Base-by-base conservation (phyloP, 1,284 basidiomycete species). In the Apiotrichum laibachii region DNA sequence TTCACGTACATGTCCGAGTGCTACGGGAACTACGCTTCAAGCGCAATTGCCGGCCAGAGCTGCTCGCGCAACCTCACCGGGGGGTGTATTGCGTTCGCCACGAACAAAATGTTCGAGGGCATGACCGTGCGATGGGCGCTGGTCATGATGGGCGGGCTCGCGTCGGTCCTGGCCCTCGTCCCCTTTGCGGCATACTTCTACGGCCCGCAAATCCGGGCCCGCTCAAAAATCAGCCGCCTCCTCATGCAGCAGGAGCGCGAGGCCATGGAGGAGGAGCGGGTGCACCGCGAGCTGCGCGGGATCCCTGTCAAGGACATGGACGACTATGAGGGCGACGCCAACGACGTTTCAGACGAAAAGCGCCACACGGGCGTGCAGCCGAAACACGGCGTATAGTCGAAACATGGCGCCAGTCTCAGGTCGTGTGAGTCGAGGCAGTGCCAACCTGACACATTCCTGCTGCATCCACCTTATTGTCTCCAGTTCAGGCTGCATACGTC, bases 201-300 rank as follows among this genome's bases (percentile, higher is more conserved):
- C 42, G 76, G 72, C 1, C 73, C 75, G 0, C 47, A 61, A 49
- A 76, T 79, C 43, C 61, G 76, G 16, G 61, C 66, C 7, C 58
- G 62, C 37, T 69, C 66, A 12, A 67, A 62, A 50, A 76, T 72
- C 61, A 68, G 67, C 19, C 68, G 70, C 42, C 54, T 66, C 37
- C 59, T 77, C 26, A 74, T 76, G 69, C 65, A 64, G 40, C 70
- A 73, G 58, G 74, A 78, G 59, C 62, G 66, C 47, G 64, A 67
- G 49, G 60, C 67, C 33, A 61, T 68, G 26, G 64, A 67, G 39
- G 60, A 62, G 21, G 70, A 76, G 47, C 56, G 56, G 21, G 33
- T 21, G 2, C 48, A 57, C 39, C 57, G 61, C 8, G 57, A 56
- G 44, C 48, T 18, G 3, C 22, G 46, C 7, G 60, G 60, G 0